Percentiles rank a stretch among this genome's conserved stretches.
Evolutionary conservation across 306 rosid genomes (phyloP).

Genomic region (Cucumis hystrix): DNA sequence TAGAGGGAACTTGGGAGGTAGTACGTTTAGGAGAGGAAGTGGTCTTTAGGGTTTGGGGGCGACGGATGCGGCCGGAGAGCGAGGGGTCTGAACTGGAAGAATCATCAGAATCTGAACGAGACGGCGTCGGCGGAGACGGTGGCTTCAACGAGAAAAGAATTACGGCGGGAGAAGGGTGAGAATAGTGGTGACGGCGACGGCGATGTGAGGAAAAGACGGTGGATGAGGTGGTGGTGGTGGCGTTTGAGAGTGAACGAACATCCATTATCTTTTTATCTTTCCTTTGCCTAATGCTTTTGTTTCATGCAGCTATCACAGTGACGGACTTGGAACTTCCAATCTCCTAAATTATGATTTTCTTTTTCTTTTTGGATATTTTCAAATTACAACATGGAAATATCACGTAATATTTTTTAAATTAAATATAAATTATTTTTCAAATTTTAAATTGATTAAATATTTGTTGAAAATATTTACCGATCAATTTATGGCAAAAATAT

Average conservation of each 20-base stretch:
- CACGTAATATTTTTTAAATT: no score
- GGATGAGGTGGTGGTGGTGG: constrained; percentile 22
- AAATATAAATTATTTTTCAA: no score
- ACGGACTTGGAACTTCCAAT: background rate
- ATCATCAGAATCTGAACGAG: constrained; percentile 27
- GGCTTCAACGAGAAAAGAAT: constrained; percentile 35
- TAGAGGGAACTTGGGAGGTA: constrained; percentile 22
- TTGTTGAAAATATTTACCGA: no score
- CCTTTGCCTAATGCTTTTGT: background rate
- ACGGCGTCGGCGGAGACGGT: constrained; percentile 9
- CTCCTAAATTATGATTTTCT: no score
- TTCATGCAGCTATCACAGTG: background rate
- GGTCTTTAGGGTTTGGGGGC: constrained; percentile 50
- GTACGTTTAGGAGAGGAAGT: constrained; percentile 14
- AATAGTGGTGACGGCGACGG: constrained; percentile 14
- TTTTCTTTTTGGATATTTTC: background rate
- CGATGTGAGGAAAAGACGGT: constrained; percentile 12
- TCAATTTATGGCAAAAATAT: no score
- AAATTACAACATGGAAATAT: background rate
- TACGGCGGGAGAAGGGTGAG: constrained; percentile 6
- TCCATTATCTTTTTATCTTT: constrained; percentile 40
- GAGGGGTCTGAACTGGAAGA: constrained; percentile 9
- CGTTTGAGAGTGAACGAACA: constrained; percentile 23
- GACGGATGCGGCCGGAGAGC: constrained; percentile 34
- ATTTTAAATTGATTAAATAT: no score